These are phyloP conservation scores for Sclerotinia subarctica DNA, from an alignment of 2,329 filamentous ascomycete species.

Conservation along the genomic window DNA sequence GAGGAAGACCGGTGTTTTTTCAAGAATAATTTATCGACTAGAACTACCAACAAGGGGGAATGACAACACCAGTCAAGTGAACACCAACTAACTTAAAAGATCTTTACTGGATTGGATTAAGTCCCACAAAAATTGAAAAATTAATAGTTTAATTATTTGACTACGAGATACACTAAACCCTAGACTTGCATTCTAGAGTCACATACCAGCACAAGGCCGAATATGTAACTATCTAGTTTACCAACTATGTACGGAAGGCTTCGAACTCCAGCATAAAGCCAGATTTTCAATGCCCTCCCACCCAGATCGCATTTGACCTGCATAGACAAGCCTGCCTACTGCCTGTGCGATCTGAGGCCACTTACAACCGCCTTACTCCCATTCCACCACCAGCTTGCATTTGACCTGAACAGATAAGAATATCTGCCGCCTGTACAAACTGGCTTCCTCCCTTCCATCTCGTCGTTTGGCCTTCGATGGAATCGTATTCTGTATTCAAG, in stretches of 20 bases:
- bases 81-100: fast-evolving
- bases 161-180: background rate
- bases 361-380: background rate
- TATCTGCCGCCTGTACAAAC: background rate
- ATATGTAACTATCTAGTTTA: background rate
- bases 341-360: background rate
- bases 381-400: constrained; percentile 48
- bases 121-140: fast-evolving
- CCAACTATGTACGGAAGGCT: background rate
- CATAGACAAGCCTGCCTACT: constrained; percentile 32
- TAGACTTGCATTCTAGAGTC: background rate
- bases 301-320: constrained; percentile 74
- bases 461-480: background rate
- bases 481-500: background rate
- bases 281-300: background rate
- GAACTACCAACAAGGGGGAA: background rate
- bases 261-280: background rate
- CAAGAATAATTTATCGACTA: background rate
- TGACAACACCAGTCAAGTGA: background rate
- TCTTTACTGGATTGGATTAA: too few species aligned
- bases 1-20: too few species aligned
- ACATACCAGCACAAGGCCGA: background rate
- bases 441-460: background rate
- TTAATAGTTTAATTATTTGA: too few species aligned
- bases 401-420: constrained; percentile 68